These are phyloP conservation scores for Epichloe amarillans DNA, from an alignment of 2,329 filamentous ascomycete genomes.

Conservation along the genomic window DNA sequence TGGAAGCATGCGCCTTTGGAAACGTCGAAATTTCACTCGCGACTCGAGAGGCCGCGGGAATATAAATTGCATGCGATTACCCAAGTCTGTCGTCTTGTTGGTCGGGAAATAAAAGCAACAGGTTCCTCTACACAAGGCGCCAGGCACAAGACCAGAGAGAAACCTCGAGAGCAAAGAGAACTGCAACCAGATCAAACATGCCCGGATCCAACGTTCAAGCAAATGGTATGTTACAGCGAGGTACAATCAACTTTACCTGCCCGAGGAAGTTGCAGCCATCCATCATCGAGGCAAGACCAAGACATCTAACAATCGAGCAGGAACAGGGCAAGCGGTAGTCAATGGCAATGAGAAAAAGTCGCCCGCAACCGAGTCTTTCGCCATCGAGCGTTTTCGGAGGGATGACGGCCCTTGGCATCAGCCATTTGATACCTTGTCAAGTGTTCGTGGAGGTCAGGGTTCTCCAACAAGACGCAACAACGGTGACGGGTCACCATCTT, in stretches of 20 bases:
- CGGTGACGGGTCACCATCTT: not conserved
- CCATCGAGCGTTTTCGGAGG: constrained; percentile 1
- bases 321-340: not conserved
- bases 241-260: not conserved
- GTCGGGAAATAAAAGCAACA: not conserved
- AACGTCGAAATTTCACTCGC: not conserved
- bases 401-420: constrained; percentile 4
- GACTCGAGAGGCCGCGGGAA: not conserved
- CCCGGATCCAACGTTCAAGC: not conserved
- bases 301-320: not conserved
- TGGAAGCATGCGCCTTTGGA: not conserved
- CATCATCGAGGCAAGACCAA: not conserved
- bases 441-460: not conserved
- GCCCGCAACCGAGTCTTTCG: not conserved
- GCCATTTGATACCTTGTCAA: not conserved
- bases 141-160: not conserved
- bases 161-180: not conserved
- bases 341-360: not conserved
- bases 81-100: not conserved
- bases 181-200: not conserved
- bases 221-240: not conserved
- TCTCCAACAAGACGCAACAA: not conserved
- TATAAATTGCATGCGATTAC: not conserved
- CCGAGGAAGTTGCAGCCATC: not conserved
- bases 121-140: not conserved